These are phyloP conservation scores for Hippophae rhamnoides DNA, from an alignment of 306 rosid genomes.

Conservation along the genomic window DNA sequence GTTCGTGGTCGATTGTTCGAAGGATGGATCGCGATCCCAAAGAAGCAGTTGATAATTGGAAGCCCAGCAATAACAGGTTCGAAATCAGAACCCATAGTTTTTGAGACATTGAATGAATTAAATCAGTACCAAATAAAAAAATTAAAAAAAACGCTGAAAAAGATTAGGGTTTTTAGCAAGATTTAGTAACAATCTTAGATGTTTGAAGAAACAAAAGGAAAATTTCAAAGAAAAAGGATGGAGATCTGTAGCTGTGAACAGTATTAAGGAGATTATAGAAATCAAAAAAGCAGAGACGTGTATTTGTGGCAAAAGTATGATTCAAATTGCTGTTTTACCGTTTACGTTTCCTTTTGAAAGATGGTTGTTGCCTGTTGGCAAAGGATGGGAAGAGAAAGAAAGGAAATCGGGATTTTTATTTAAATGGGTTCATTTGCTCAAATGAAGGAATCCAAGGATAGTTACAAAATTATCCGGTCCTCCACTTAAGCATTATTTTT, in stretches of 20 bases:
- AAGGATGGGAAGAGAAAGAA: too few species aligned
- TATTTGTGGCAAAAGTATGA: too few species aligned
- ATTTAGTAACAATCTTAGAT: neutral
- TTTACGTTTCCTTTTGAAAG: too few species aligned
- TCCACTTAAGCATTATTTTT: too few species aligned
- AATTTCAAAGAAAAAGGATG: neutral
- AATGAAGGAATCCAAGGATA: too few species aligned
- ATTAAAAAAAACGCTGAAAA: neutral
- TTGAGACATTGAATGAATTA: conserved; percentile 27
- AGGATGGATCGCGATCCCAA: conserved; percentile 59
- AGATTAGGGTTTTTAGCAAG: neutral
- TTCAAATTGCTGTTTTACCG: too few species aligned
- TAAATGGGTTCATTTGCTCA: too few species aligned
- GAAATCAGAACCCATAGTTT: conserved; percentile 31
- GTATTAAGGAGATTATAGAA: too few species aligned
- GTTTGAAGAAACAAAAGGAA: neutral
- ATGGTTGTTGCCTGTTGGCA: too few species aligned
- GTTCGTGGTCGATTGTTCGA: conserved; percentile 25
- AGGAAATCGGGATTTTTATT: too few species aligned
- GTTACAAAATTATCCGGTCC: too few species aligned
- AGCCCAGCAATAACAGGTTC: conserved; percentile 28
- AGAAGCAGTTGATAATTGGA: conserved; percentile 22
- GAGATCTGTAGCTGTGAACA: neutral
- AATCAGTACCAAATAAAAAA: neutral
- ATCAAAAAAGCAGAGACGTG: too few species aligned